Percentiles rank a stretch among this genome's conserved stretches.
Conservation (phyloP, 2,329 filamentous ascomycete species). For the Blastomyces emzantsi region DNA sequence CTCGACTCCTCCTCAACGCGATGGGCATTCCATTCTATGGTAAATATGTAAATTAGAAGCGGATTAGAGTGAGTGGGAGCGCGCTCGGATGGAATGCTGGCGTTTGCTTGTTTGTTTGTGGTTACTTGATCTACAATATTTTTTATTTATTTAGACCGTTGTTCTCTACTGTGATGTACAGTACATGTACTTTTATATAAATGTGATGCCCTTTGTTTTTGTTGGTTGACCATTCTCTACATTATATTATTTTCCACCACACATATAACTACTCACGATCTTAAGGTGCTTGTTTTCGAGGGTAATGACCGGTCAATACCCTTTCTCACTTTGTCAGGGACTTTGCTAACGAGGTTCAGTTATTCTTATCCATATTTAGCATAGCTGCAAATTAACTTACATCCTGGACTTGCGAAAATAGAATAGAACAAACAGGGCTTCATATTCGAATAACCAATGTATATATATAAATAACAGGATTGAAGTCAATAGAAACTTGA, state of each 20-base stretch:
- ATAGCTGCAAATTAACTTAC: neutral
- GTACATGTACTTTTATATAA: slow-evolving; percentile 3
- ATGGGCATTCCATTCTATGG: slow-evolving; percentile 76
- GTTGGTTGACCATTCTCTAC: neutral
- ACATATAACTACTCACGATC: neutral
- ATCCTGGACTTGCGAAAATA: neutral
- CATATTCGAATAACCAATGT: neutral
- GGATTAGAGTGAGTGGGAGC: neutral
- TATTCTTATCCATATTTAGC: too few species aligned
- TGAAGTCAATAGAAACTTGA: neutral
- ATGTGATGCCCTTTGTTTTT: neutral
- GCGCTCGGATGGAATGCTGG: neutral
- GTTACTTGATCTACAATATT: neutral
- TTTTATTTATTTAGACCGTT: neutral
- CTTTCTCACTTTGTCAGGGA: neutral
- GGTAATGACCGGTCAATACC: neutral
- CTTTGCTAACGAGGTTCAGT: neutral
- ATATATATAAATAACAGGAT: neutral
- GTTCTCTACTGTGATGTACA: neutral
- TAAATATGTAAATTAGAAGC: slow-evolving; percentile 49
- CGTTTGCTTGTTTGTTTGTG: neutral
- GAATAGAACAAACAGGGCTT: neutral
- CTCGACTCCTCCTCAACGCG: slow-evolving; percentile 61
- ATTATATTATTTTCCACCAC: neutral
- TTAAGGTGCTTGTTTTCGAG: neutral